Conservation (phyloP, 2,329 filamentous ascomycete species). For the Penicillium polonicum region DNA sequence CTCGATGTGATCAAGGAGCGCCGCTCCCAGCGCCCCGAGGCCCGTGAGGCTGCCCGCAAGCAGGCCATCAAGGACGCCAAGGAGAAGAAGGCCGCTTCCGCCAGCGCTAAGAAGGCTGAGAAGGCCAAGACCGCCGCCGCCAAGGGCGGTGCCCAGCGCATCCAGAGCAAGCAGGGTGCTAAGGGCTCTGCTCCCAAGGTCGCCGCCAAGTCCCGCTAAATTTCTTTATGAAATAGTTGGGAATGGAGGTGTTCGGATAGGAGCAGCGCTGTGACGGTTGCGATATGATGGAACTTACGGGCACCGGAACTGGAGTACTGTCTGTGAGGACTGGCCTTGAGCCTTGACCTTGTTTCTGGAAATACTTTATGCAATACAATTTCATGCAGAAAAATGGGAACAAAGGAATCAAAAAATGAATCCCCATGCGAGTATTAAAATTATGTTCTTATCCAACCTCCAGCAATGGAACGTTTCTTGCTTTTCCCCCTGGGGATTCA, state of each 20-base stretch:
- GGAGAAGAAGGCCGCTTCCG: slow-evolving; percentile 90
- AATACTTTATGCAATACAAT: slow-evolving; percentile 28
- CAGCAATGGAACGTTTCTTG: slow-evolving; percentile 2
- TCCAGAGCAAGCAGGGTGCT: slow-evolving; percentile 94
- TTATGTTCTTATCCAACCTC: neutral
- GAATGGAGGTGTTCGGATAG: slow-evolving; percentile 27
- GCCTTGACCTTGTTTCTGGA: slow-evolving; percentile 27
- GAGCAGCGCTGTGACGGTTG: slow-evolving; percentile 27
- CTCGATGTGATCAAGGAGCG: slow-evolving; percentile 99
- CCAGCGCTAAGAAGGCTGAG: slow-evolving; percentile 96
- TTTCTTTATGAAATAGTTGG: slow-evolving; percentile 29
- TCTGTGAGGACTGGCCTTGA: slow-evolving; percentile 25
- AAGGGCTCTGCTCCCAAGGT: slow-evolving; percentile 89
- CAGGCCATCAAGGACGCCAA: slow-evolving; percentile 96
- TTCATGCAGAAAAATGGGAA: slow-evolving; percentile 29
- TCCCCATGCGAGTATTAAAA: slow-evolving; percentile 19
- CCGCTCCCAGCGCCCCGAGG: slow-evolving; percentile 90
- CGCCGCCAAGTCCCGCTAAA: slow-evolving; percentile 81
- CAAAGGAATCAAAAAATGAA: slow-evolving; percentile 28
- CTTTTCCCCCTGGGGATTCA: neutral
- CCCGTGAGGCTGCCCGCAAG: slow-evolving; percentile 83
- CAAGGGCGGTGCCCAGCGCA: slow-evolving; percentile 75
- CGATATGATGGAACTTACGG: slow-evolving; percentile 31
- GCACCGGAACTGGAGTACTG: slow-evolving; percentile 29
- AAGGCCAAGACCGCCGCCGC: slow-evolving; percentile 91